Conservation (phyloP, 2,329 filamentous ascomycete species). For the Fusarium agapanthi region DNA sequence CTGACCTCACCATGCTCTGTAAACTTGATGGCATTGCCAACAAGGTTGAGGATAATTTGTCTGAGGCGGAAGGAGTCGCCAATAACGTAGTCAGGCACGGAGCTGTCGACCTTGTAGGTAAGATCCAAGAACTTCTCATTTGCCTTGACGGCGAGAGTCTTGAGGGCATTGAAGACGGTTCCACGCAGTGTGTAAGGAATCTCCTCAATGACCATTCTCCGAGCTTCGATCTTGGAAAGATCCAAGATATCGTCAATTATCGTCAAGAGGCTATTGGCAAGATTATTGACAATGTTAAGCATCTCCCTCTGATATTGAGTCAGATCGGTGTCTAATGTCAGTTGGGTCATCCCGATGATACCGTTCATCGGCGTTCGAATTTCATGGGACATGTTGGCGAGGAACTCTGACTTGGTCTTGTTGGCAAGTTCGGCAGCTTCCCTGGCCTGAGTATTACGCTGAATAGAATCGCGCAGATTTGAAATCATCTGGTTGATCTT, state of each 20-base stretch:
- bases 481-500: conserved; percentile 99
- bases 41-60: conserved; percentile 96
- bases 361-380: conserved; percentile 98
- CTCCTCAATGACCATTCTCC: conserved; percentile 97
- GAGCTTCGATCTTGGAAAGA: conserved; percentile 87
- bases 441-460: conserved; percentile 93
- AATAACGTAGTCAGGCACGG: conserved; percentile 92
- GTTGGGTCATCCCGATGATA: conserved; percentile 97
- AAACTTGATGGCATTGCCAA: conserved; percentile 99
- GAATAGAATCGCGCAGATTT: conserved; percentile 93
- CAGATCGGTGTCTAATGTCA: conserved; percentile 93
- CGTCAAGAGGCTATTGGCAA: conserved; percentile 94
- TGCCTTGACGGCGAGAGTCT: conserved; percentile 95
- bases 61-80: conserved; percentile 96
- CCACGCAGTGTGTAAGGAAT: conserved; percentile 95
- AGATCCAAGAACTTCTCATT: conserved; percentile 95
- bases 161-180: conserved; percentile 96
- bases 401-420: conserved; percentile 97
- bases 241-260: conserved; percentile 90
- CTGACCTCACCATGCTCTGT: conserved; percentile 97
- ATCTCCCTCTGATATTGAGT: conserved; percentile 97
- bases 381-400: conserved; percentile 99
- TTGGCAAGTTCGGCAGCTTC: conserved; percentile 97
- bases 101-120: conserved; percentile 91
- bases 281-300: conserved; percentile 96